A percentile compares a stretch with the other conserved stretches of the same genome.
Evolutionary conservation across 352 stramenopile species (phyloP).

Genomic region (Phytophthora pseudosyringae): DNA sequence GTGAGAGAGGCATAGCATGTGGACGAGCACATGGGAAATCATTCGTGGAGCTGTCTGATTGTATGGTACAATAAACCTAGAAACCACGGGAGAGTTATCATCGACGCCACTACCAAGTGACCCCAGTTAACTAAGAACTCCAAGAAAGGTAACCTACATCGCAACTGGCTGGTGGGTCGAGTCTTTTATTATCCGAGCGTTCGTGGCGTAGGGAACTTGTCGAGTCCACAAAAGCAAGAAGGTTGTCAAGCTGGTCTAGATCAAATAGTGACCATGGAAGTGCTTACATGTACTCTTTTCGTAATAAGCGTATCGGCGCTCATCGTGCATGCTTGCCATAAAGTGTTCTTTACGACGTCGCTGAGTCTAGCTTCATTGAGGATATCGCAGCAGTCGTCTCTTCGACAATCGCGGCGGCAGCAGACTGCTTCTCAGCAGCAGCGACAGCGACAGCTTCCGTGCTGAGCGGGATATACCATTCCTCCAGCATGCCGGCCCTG

Average conservation of each 20-base stretch:
- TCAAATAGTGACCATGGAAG: too few relatives aligned
- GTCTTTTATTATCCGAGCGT: too few relatives aligned
- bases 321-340: background rate
- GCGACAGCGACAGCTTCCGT: slow-evolving; percentile 5
- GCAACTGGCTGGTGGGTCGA: background rate
- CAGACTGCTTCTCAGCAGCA: slow-evolving; percentile 3
- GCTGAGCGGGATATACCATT: slow-evolving; percentile 58
- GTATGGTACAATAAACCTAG: background rate
- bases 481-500: slow-evolving; percentile 48
- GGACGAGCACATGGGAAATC: slow-evolving; percentile 3
- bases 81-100: slow-evolving; percentile 1
- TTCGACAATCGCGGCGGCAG: slow-evolving; percentile 11
- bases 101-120: background rate
- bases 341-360: slow-evolving; percentile 1
- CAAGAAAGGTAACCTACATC: background rate
- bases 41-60: background rate
- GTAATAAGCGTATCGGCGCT: background rate
- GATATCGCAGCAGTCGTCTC: slow-evolving; percentile 22
- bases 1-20: background rate
- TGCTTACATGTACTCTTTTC: background rate
- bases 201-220: too few relatives aligned
- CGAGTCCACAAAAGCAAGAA: too few relatives aligned
- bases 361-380: slow-evolving; percentile 17
- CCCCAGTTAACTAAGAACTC: background rate
- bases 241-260: too few relatives aligned